Conservation (phyloP, 345 rosid species). For the Litchi chinensis region DNA sequence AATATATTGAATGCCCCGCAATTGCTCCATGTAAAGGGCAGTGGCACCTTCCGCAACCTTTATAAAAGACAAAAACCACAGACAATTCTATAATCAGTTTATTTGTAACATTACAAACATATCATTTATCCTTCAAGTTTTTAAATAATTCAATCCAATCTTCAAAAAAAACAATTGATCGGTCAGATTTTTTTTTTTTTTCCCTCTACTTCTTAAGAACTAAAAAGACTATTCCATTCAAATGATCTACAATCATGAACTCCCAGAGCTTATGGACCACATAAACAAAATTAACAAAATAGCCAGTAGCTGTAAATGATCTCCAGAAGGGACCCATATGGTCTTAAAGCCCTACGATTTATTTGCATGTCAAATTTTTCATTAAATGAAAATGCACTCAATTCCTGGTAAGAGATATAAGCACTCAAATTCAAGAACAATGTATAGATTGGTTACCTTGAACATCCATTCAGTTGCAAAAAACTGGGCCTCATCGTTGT, state of each 20-base stretch:
- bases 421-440: background rate
- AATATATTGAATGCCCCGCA: slow-evolving; percentile 82
- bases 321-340: background rate
- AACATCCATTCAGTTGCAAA: slow-evolving; percentile 99
- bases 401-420: background rate
- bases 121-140: background rate
- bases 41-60: slow-evolving; percentile 98
- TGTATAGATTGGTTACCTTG: slow-evolving; percentile 55
- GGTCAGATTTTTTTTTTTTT: background rate
- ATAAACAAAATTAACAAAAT: no score
- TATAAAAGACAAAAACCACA: slow-evolving; percentile 1
- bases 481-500: slow-evolving; percentile 87
- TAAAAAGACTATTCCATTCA: background rate
- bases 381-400: background rate
- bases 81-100: background rate
- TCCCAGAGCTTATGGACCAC: background rate
- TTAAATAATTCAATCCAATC: background rate
- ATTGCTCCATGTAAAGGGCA: slow-evolving; percentile 88
- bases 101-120: background rate
- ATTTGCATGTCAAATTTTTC: background rate
- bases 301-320: background rate
- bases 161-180: background rate
- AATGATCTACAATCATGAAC: no score
- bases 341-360: background rate
- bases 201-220: background rate